Evolutionary conservation across 2,329 filamentous ascomycete genomes (phyloP), one percentile per base, ranked within the genome.

Genomic region (Hirsutella rhossiliensis): DNA sequence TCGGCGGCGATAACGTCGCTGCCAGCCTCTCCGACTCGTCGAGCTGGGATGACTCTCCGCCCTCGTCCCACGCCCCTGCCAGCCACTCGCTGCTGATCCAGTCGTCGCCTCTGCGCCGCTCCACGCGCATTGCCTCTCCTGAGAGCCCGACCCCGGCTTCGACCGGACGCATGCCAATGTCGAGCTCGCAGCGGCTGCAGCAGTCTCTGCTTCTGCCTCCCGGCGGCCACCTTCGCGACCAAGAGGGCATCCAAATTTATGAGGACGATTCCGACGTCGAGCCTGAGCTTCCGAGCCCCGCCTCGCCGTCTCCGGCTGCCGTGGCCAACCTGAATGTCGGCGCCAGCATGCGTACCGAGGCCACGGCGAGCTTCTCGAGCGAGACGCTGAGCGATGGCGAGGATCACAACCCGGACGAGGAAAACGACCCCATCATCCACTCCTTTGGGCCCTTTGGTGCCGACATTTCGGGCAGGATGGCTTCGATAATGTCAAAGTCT

Each of bases 391-490:
- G 62, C 43, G 80, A 83, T 17, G 80, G 88, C 17, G 77, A 83
- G 43, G 82, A 86, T 42, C 30, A 46, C 18, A 80, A 94, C 50
- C 82, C 85, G 1, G 84, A 90, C 54, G 89, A 96, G 67, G 90
- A 97, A 64, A 96, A 96, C 50, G 92, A 97, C 53, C 89, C 89
- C 3, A 80, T 95, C 44, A 72, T 96, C 17, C 86, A 92, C 62
- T 95, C 89, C 0, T 96, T 96, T 52, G 89, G 88, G 15, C 87
- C 88, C 1, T 94, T 86, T 56, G 88, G 87, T 37, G 84, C 85
- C 43, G 87, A 95, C 58, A 72, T 95, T 32, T 79, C 90, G n/a
- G 78, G 78, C 48, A 81, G 86, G 23, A 75, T 96, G 61, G 84
- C 86, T 19, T 86, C 84, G 2, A 84, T 96, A 67, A 75, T 73